Percentiles rank a stretch among this genome's conserved stretches.
phyloP scores from a whole-genome alignment of 176 grass and related monocot species.

The Pharus latifolius region DNA sequence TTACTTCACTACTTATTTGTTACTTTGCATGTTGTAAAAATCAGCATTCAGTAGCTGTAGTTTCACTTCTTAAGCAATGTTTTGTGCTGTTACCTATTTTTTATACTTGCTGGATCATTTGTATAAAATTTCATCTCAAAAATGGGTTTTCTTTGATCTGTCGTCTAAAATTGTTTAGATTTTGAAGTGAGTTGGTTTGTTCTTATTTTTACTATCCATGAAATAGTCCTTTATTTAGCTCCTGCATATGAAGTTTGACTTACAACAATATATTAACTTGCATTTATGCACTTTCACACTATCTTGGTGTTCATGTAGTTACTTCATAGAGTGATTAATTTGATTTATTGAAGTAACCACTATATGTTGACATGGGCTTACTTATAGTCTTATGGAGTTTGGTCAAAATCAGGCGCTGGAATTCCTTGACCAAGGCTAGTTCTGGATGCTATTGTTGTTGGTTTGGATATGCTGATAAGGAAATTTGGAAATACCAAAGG shows the following conservation, averaged over 20 bases:
- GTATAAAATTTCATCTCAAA: neutral
- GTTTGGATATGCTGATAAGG: slow-evolving; percentile 91
- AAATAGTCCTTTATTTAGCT: neutral
- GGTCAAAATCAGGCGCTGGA: neutral
- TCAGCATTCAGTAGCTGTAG: neutral
- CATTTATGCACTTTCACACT: too few relatives aligned
- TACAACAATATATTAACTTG: too few relatives aligned
- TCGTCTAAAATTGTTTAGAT: neutral
- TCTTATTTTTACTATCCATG: neutral
- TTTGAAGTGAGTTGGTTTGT: neutral
- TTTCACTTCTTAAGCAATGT: neutral
- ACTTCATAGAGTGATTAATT: neutral
- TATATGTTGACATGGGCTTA: neutral
- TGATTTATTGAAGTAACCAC: too few relatives aligned
- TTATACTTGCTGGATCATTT: neutral
- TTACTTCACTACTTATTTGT: neutral
- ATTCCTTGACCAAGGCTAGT: slow-evolving; percentile 67
- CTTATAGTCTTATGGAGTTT: neutral
- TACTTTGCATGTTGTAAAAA: neutral
- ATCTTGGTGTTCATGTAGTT: neutral
- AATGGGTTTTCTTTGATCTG: neutral
- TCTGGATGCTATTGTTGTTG: slow-evolving; percentile 93
- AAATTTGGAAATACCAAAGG: slow-evolving; percentile 61
- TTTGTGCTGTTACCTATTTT: neutral
- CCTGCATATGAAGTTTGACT: neutral